A percentile compares a stretch with the other conserved stretches of the same genome.
These are phyloP conservation scores for Artemisia annua DNA, from an alignment of 129 eudicot genomes.

Conservation along the genomic window DNA sequence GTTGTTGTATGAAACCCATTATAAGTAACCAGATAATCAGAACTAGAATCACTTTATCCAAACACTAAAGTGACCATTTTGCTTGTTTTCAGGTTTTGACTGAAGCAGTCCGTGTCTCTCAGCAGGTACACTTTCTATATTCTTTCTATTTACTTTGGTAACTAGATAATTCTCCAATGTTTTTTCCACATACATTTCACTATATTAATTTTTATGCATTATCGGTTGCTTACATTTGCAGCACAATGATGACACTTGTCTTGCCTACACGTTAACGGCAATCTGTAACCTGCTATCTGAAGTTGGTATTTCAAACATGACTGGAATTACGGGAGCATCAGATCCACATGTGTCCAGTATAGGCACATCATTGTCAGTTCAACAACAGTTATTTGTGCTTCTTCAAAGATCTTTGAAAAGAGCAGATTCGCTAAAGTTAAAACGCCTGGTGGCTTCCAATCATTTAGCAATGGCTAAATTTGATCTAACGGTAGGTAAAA, in stretches of 20 bases:
- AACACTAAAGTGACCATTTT: constrained; percentile 17
- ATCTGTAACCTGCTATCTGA: constrained; percentile 87
- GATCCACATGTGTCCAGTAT: constrained; percentile 65
- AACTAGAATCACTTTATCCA: background rate
- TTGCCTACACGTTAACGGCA: constrained; percentile 93
- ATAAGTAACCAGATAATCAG: background rate
- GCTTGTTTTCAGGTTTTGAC: constrained; percentile 72
- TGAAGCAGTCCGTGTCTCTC: constrained; percentile 93
- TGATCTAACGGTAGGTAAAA: constrained; percentile 56
- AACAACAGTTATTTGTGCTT: constrained; percentile 81
- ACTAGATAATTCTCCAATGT: background rate
- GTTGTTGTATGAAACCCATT: background rate
- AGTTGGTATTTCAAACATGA: constrained; percentile 67
- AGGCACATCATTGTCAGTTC: constrained; percentile 71
- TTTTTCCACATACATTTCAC: constrained; percentile 4
- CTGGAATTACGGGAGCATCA: constrained; percentile 87
- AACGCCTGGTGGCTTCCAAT: constrained; percentile 82
- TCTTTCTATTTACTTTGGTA: background rate
- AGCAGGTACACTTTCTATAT: constrained; percentile 53
- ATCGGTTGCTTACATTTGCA: constrained; percentile 40
- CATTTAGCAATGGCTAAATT: constrained; percentile 90
- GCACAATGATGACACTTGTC: constrained; percentile 90
- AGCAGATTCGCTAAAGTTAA: constrained; percentile 76
- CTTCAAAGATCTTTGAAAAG: constrained; percentile 77
- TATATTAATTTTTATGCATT: constrained; percentile 1